Evolutionary conservation across 106 monocot species (phyloP), one percentile per base, ranked within the genome.

Genomic region (Apostasia shenzhenica): DNA sequence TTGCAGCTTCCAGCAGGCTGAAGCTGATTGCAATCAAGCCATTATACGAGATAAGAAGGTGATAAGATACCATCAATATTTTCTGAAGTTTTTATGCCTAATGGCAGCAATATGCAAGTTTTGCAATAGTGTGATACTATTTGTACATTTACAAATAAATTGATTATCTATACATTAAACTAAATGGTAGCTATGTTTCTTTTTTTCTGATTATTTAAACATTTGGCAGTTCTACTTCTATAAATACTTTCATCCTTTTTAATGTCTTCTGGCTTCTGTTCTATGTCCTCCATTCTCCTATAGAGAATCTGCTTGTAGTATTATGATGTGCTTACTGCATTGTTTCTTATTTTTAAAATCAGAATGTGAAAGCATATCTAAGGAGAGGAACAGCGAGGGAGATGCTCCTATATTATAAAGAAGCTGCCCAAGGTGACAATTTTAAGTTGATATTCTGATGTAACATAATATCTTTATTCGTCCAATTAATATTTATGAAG

Each of bases 341-440:
- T 14, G 39, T 50, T 55, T 72, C 1, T 12, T 48, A 8, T 63
- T 73, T 65, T 60, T 66, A 13, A 48, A 41, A 41, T 45, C 75
- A 97, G 97, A 97, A 87, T 85, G 92, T 97, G 8, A 97, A 97
- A 72, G 97, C 92, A 63, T 97, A 89, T 78, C 70, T 97, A 49
- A 84, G 97, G 61, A 80, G 97, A 82, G 97, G 97, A 76, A 85
- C 85, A 11, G 92, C 92, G 41, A 86, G 81, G 53, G 97, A 97
- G 81, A 87, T 77, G 84, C 82, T 92, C 42, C 60, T 87, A 59
- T 81, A 52, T 61, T 89, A 89, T 63, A 89, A 85, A 79, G 89
- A 87, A 83, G 97, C 97, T 73, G 70, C 77, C 68, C 78, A 83
- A 89, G 97, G 97, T 97, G 71, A 64, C 68, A 45, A 48, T 61